phyloP scores from a whole-genome alignment of 805 yeast species.

The Candida odintsovae region DNA sequence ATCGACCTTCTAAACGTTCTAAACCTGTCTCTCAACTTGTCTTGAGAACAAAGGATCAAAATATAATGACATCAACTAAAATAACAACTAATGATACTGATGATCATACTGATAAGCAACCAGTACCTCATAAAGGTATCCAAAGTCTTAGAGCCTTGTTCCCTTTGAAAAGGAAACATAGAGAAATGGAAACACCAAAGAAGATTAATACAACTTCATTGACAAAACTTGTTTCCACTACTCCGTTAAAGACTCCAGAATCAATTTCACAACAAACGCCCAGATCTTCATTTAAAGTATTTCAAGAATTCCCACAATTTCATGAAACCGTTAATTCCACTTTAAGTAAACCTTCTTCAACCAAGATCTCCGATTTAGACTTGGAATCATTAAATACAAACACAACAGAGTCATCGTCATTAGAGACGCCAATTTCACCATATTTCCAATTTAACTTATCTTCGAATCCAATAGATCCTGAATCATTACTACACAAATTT shows the following conservation, averaged over 20 bases:
- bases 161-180: not conserved
- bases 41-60: not conserved
- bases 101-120: not conserved
- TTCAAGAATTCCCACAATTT: not conserved
- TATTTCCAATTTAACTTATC: slow-evolving; percentile 3
- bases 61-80: not conserved
- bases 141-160: not conserved
- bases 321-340: not conserved
- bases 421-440: not conserved
- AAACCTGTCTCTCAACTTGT: not conserved
- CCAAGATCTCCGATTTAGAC: not conserved
- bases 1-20: not conserved
- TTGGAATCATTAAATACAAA: not conserved
- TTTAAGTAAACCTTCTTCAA: not conserved
- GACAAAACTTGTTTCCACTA: not conserved
- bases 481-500: slow-evolving; percentile 4
- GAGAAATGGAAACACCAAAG: not conserved
- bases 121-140: not conserved
- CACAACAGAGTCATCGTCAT: not conserved
- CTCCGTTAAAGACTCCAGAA: not conserved
- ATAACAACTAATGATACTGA: not conserved
- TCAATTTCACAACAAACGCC: not conserved
- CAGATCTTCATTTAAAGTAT: not conserved
- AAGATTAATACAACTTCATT: not conserved
- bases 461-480: slow-evolving; percentile 1